Evolutionary conservation across 2,329 filamentous ascomycete species (phyloP).

Genomic region (Trichoderma sp.): DNA sequence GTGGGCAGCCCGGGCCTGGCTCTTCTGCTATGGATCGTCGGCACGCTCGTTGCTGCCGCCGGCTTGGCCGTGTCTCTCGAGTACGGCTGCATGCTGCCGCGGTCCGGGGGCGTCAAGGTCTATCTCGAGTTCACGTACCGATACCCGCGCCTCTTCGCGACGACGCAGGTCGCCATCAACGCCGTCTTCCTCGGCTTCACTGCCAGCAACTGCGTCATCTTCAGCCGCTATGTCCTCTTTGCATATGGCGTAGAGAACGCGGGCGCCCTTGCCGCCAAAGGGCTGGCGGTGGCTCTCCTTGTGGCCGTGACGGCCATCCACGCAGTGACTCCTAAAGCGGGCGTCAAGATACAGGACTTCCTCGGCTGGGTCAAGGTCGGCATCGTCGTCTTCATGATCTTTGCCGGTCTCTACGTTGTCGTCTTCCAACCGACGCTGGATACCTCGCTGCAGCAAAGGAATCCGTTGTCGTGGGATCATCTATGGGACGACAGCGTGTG

Average conservation of each 20-base stretch:
- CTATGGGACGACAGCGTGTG: slow-evolving; percentile 68
- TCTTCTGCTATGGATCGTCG: slow-evolving; percentile 64
- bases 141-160: slow-evolving; percentile 63
- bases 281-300: slow-evolving; percentile 59
- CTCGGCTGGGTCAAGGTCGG: slow-evolving; percentile 66
- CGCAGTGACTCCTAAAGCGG: slow-evolving; percentile 57
- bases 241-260: slow-evolving; percentile 56
- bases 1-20: slow-evolving; percentile 68
- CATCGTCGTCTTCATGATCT: slow-evolving; percentile 62
- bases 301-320: slow-evolving; percentile 62
- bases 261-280: slow-evolving; percentile 55
- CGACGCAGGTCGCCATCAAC: slow-evolving; percentile 64
- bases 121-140: slow-evolving; percentile 72
- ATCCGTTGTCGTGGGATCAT: slow-evolving; percentile 49
- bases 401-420: slow-evolving; percentile 63
- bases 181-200: slow-evolving; percentile 68
- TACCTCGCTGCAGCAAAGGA: slow-evolving; percentile 23
- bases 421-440: slow-evolving; percentile 43
- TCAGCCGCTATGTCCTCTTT: slow-evolving; percentile 66
- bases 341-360: slow-evolving; percentile 61
- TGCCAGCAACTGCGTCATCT: slow-evolving; percentile 70
- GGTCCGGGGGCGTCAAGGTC: slow-evolving; percentile 69
- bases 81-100: slow-evolving; percentile 70
- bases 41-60: slow-evolving; percentile 62
- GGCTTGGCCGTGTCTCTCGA: slow-evolving; percentile 66